Base-by-base conservation (phyloP, 2,329 filamentous ascomycete genomes). In the Neoascochyta sp. region DNA sequence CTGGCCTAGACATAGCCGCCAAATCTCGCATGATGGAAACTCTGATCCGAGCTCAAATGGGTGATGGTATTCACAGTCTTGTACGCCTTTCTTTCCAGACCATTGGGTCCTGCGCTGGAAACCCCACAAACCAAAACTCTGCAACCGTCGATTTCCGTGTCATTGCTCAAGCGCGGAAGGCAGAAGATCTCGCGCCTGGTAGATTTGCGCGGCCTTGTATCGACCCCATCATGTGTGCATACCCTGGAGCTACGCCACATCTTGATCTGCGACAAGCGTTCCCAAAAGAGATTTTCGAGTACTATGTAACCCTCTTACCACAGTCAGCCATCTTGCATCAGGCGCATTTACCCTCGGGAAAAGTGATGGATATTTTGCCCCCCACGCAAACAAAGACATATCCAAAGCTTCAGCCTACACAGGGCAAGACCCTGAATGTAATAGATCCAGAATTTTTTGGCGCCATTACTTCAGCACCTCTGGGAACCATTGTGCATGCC, bases 141-240 rank as follows among this genome's bases (percentile, higher is more conserved):
- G 70, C 70, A 1, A 75, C 71, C 1, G 70, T 73, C 0, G 68
- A 69, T 23, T 61, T 73, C 22, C 45, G 69, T 14, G 55, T 70
- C 26, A 64, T 73, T 42, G 64, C 48, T 17, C 68, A 79, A 43
- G 70, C 73, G 4, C 52, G 33, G 36, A 10, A 60, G 16, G 60
- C 64, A 10, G 50, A 46, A 21, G 45, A 54, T 12, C 39, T 64
- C 1, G 53, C 57, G 0, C 53, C 60, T 0, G 28, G 45, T 3
- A 64, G 58, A 16, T 70, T 71, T 40, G 54, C 63, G 10, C 45
- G 62, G 11, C 62, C 63, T 7, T 60, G 62, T 17, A 54, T 62
- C 24, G 66, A 69, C 32, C 53, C 60, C 17, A 64, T 67, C 27
- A 67, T 69, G 57, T 53, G 63, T 36, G 54, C 55, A n/a, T 69